A percentile compares a stretch with the other conserved stretches of the same genome.
Conservation (phyloP, 192 early-diverging fungal species). For the Geranomyces variabilis region DNA sequence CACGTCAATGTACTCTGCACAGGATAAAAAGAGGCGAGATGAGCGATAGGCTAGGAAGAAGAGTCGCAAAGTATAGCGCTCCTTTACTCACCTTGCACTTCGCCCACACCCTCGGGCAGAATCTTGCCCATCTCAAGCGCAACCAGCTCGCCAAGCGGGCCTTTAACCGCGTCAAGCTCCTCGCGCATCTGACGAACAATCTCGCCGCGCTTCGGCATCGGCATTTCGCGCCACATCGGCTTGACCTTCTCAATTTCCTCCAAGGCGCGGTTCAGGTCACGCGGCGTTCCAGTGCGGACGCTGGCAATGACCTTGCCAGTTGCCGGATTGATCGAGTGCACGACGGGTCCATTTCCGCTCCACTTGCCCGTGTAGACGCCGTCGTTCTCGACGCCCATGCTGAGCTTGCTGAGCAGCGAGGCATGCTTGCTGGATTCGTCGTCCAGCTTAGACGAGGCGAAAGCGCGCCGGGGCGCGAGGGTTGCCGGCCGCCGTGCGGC, state of each 20-base stretch:
- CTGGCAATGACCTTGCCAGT: conserved; percentile 83
- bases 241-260: conserved; percentile 62
- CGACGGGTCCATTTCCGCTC: conserved; percentile 45
- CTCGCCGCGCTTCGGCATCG: conserved; percentile 87
- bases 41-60: neutral
- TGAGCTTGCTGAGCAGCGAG: conserved; percentile 20
- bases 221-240: conserved; percentile 64
- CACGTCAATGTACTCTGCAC: conserved; percentile 88
- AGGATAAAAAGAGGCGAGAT: neutral
- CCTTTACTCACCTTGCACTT: conserved; percentile 64
- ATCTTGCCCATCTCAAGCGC: conserved; percentile 97
- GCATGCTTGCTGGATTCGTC: conserved; percentile 26
- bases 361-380: conserved; percentile 55
- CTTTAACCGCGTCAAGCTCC: conserved; percentile 71
- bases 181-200: conserved; percentile 89
- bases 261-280: conserved; percentile 64
- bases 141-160: conserved; percentile 83
- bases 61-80: neutral
- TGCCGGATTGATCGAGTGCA: conserved; percentile 59
- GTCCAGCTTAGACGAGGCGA: conserved; percentile 3
- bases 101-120: conserved; percentile 86
- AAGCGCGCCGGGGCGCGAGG: neutral
- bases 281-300: conserved; percentile 67
- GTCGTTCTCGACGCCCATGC: conserved; percentile 33
- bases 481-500: no score